Percentiles rank a stretch among this genome's conserved stretches.
Conservation (phyloP, 2,329 filamentous ascomycete species). For the Myriangium duriaei region DNA sequence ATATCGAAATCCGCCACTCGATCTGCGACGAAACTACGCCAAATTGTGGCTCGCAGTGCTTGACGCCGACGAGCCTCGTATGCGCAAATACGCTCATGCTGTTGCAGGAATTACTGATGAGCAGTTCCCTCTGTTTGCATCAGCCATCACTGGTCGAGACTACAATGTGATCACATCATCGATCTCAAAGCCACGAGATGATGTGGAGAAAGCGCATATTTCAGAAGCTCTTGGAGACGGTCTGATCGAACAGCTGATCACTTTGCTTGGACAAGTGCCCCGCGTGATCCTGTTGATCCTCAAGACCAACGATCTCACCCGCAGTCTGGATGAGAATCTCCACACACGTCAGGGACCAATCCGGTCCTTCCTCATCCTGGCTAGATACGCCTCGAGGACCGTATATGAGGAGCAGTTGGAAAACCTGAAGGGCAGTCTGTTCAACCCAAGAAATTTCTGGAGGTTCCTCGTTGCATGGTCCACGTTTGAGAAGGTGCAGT, state of each 20-base stretch:
- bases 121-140: slow-evolving; percentile 89
- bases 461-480: slow-evolving; percentile 40
- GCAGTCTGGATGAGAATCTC: slow-evolving; percentile 82
- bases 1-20: slow-evolving; percentile 78
- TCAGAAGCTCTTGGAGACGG: slow-evolving; percentile 74
- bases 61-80: slow-evolving; percentile 69
- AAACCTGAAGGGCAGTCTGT: slow-evolving; percentile 34
- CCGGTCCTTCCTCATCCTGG: slow-evolving; percentile 52
- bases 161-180: slow-evolving; percentile 58
- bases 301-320: slow-evolving; percentile 94
- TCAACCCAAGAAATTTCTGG: slow-evolving; percentile 41
- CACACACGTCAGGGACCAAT: slow-evolving; percentile 56
- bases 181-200: slow-evolving; percentile 49
- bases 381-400: slow-evolving; percentile 48
- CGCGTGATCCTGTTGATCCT: slow-evolving; percentile 87
- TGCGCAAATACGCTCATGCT: slow-evolving; percentile 80
- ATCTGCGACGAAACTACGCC: slow-evolving; percentile 73
- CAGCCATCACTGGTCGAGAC: slow-evolving; percentile 89
- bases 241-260: slow-evolving; percentile 75
- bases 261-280: slow-evolving; percentile 77
- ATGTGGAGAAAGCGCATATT: slow-evolving; percentile 76
- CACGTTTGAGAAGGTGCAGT: slow-evolving; percentile 42
- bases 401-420: slow-evolving; percentile 52
- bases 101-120: slow-evolving; percentile 81
- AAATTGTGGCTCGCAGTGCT: slow-evolving; percentile 97